Evolutionary conservation across 2,329 filamentous ascomycete genomes (phyloP).

Genomic region (Sporothrix schenckii): DNA sequence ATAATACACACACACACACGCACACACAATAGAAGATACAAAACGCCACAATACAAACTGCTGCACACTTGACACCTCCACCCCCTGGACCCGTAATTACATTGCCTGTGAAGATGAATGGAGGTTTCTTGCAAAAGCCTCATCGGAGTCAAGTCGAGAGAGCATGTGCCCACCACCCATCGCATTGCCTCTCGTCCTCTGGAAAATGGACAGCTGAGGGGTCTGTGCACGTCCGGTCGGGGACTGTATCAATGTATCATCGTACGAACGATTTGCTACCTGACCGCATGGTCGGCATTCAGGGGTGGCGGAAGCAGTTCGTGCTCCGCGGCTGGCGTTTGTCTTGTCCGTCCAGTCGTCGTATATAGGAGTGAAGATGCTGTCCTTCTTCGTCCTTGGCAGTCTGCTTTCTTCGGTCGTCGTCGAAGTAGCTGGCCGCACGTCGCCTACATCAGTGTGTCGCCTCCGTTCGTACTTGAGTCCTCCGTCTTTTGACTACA

Average conservation of each 20-base stretch:
- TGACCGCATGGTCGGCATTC: slow-evolving; percentile 7
- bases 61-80: slow-evolving; percentile 20
- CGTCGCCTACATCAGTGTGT: background rate
- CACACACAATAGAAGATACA: background rate
- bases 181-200: background rate
- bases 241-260: background rate
- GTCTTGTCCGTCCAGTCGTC: background rate
- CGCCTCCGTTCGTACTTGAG: too few species aligned
- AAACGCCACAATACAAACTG: slow-evolving; percentile 5
- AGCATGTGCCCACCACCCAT: background rate
- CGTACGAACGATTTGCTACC: background rate
- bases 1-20: background rate
- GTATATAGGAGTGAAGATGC: background rate
- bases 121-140: background rate
- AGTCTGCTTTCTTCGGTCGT: background rate
- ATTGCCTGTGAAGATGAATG: background rate
- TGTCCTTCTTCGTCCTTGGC: slow-evolving; percentile 16
- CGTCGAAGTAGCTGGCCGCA: background rate
- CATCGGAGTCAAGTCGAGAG: background rate
- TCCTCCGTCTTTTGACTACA: background rate
- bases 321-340: background rate
- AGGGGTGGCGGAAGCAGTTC: background rate
- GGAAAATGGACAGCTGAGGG: background rate
- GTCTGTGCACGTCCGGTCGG: background rate
- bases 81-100: background rate